A percentile compares a stretch with the other conserved stretches of the same genome.
These are phyloP conservation scores for Tilletia horrida DNA, from an alignment of 1,284 basidiomycete genomes.

Conservation along the genomic window DNA sequence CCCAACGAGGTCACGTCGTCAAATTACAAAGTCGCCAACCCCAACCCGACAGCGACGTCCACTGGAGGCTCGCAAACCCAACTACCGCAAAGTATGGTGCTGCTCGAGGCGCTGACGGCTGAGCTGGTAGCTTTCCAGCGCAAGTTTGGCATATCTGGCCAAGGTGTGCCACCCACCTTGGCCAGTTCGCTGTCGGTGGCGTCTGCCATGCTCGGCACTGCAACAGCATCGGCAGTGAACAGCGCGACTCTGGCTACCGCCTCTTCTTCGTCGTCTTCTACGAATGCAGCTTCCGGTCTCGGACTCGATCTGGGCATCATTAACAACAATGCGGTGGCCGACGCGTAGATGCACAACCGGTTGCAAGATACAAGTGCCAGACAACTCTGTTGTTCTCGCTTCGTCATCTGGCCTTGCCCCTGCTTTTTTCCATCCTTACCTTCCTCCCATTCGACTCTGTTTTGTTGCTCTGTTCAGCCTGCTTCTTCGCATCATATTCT, in stretches of 20 bases:
- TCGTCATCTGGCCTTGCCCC: no score
- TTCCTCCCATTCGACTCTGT: no score
- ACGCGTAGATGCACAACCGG: no score
- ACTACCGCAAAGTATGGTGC: slow-evolving; percentile 38
- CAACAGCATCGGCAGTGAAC: background rate
- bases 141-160: slow-evolving; percentile 32
- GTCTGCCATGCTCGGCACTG: background rate
- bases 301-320: background rate
- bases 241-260: background rate
- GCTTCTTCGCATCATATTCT: no score
- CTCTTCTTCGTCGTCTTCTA: background rate
- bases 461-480: no score
- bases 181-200: no score
- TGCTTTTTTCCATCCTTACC: no score
- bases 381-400: no score
- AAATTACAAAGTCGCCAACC: no score
- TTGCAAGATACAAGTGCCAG: no score
- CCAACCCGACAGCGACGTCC: background rate
- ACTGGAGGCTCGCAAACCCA: background rate
- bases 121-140: slow-evolving; percentile 48
- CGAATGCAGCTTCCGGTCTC: background rate
- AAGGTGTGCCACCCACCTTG: background rate
- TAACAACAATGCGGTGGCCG: no score
- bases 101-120: slow-evolving; percentile 50
- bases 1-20: background rate